Evolutionary conservation across 2,329 filamentous ascomycete species (phyloP), one percentile per base, ranked within the genome.

Genomic region (Zarea fungicola): DNA sequence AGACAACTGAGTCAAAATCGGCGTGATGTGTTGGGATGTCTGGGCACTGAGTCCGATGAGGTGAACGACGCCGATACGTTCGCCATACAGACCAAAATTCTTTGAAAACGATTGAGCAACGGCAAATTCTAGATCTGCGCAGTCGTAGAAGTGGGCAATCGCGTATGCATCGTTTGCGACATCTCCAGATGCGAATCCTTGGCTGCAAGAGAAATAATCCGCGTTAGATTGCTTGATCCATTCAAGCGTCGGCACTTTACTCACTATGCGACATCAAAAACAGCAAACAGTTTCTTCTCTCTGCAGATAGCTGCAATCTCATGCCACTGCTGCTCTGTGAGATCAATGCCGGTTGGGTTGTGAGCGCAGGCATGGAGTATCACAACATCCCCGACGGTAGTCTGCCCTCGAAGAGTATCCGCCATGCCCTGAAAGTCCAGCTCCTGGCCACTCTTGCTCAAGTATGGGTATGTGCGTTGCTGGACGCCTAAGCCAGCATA

Each of bases 131-230:
- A 60, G 49, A 5, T 34, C 43, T 14, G 39, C 39, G 11, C 54
- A 52, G 26, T 37, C 32, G 13, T 28, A 36, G 39, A 67, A 67
- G 48, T 64, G 55, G 1, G 62, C 58, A 19, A 67, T 58, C 5
- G 62, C 55, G 58, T 61, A 67, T 4, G 60, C 62, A 47, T 67
- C 65, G 21, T 59, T 49, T 43, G 61, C 63, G 6, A 61, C 48
- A 43, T 60, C 54, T 6, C 65, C 65, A 3, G 63, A 61, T 10
- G 63, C 63, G 54, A 67, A 65, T 14, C 65, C 65, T 52, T 65
- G 64, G 51, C 29, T 28, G 19, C 19, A 19, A 23, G 21, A 25
- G n/a, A 23, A 14, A 28, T 16, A 23, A 18, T 26, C 8, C 8
- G 7, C 14, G 28, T 29, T 14, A 29, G 28, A 8, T 14, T 8